phyloP scores from a whole-genome alignment of 345 rosid genomes.

The Euclidium syriacum region DNA sequence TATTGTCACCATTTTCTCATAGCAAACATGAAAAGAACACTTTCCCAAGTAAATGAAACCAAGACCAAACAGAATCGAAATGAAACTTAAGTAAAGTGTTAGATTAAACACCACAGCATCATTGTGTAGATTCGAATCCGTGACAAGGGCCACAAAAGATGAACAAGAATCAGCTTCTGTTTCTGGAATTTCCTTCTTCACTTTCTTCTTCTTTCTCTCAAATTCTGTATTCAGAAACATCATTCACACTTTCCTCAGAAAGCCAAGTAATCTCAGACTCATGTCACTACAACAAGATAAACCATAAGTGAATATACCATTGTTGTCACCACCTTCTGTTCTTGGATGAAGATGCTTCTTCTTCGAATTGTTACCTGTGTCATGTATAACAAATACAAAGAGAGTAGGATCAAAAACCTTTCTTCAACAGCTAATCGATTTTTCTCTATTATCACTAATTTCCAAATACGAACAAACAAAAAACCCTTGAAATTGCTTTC shows the following conservation, averaged over 20 bases:
- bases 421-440: too few species aligned
- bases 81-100: too few species aligned
- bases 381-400: too few species aligned
- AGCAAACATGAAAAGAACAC: too few species aligned
- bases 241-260: neutral
- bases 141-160: neutral
- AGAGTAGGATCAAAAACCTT: too few species aligned
- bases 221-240: neutral
- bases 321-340: neutral
- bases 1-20: too few species aligned
- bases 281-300: too few species aligned
- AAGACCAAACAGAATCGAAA: neutral
- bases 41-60: too few species aligned
- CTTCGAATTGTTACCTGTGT: neutral
- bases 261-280: too few species aligned
- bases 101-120: constrained; percentile 12
- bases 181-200: neutral
- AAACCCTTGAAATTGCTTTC: neutral
- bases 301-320: too few species aligned
- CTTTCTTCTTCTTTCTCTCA: neutral
- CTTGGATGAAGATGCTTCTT: neutral
- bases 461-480: too few species aligned
- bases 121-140: neutral
- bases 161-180: neutral
- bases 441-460: too few species aligned